phyloP scores from a whole-genome alignment of 768 basidiomycete genomes.

The Lactifluus hygrophoroides region DNA sequence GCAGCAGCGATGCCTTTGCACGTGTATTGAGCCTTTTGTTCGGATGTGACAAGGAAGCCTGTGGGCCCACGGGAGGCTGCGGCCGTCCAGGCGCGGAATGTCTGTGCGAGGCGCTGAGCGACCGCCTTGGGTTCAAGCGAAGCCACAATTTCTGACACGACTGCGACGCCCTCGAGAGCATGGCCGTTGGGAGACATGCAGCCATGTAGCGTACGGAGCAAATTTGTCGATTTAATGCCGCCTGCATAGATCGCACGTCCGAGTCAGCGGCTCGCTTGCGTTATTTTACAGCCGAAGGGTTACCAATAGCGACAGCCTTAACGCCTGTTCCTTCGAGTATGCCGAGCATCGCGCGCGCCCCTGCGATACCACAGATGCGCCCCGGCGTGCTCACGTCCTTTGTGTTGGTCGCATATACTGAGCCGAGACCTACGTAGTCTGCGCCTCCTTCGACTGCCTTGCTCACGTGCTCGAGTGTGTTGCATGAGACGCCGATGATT shows the following conservation, averaged over 20 bases:
- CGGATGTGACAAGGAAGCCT: constrained; percentile 20
- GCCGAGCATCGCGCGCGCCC: constrained; percentile 57
- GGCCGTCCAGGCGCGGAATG: constrained; percentile 38
- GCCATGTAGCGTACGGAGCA: constrained; percentile 68
- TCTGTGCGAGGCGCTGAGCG: constrained; percentile 37
- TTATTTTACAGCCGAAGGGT: not conserved
- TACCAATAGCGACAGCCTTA: constrained; percentile 82
- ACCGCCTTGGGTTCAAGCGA: constrained; percentile 47
- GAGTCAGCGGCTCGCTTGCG: not conserved
- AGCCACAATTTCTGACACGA: constrained; percentile 80
- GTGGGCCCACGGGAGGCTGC: constrained; percentile 6
- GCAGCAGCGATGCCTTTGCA: constrained; percentile 32
- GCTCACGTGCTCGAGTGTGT: constrained; percentile 53
- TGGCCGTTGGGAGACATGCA: constrained; percentile 49
- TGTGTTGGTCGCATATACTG: constrained; percentile 73
- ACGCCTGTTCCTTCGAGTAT: constrained; percentile 54
- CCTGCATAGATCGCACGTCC: constrained; percentile 38
- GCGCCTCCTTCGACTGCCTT: constrained; percentile 54
- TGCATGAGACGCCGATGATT: constrained; percentile 78
- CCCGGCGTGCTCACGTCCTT: constrained; percentile 57
- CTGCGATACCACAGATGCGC: constrained; percentile 57
- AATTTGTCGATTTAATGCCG: constrained; percentile 75
- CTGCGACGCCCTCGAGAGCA: constrained; percentile 71
- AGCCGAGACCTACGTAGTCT: constrained; percentile 85
- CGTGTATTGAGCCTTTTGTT: constrained; percentile 21